Base-by-base conservation (phyloP, 192 early-diverging fungal species). In the Coemansia sp. region DNA sequence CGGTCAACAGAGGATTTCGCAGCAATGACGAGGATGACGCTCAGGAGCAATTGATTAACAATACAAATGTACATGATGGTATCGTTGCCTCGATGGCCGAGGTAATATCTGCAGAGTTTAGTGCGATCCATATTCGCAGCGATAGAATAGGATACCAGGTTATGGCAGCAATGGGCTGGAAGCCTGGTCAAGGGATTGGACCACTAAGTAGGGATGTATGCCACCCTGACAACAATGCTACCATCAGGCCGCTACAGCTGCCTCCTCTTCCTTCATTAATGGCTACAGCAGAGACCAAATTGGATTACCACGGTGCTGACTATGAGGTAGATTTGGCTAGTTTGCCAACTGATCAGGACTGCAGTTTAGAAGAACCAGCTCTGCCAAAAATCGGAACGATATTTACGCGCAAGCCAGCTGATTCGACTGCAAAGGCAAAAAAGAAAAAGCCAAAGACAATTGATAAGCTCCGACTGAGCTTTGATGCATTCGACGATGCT, bases 161-260 rank as follows among this genome's bases (percentile, higher is more conserved):
- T 5, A 72, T 97, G 68, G 73, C 85, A 14, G 75, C 83, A 50
- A 92, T 96, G 93, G 94, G 93, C 0, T 94, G 93, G 92, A 84
- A 88, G 51, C 86, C 91, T 39, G 94, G 94, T 4, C 91, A 94
- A 59, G 91, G 90, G 1, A 84, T 95, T 38, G 94, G 94, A 3
- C 87, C 93, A 5, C 83, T 70, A 57, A 29, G 15, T 19, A 60
- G 64, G 27, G 39, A 12, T 11, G 66, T 64, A 1, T 38, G 45
- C 15, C 38, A 19, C 62, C 62, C 2, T 15, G 11, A 4, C 62
- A 35, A 35, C 32, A 35, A 35, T 0, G 6, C 32, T 8, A 8
- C 5, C 32, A 35, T 9, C 32, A 8, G 32, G 32, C 8, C 32
- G 32, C 32, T 35, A 35, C 32, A 35, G 32, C 32, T 35, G 32